Evolutionary conservation across 2,329 filamentous ascomycete genomes (phyloP), one percentile per base, ranked within the genome.

Genomic region (Aureobasidium namibiae): DNA sequence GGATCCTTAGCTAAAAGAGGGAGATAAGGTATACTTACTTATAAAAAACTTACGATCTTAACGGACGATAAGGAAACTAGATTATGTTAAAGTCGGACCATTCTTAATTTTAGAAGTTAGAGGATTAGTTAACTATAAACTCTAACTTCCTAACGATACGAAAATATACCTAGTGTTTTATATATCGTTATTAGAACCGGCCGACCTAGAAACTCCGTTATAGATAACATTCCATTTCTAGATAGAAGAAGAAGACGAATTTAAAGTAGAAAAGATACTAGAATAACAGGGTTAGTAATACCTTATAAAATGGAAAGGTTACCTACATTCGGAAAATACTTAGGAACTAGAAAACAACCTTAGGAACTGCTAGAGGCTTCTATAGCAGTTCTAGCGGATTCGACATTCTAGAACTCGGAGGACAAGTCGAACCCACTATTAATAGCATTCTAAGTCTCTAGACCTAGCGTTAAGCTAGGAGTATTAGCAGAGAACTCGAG

Each of bases 21-120:
- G 60, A 59, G 60, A 64, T 62, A 64, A 64, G 49, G 60, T 64
- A n/a, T 64, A 63, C 38, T 56, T 64, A 21, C 52, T 63, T 29
- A 60, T 6, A 10, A 59, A 60, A 38, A 64, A 61, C 24, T 46
- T 63, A 21, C 56, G 56, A 52, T 59, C 54, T 44, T 46, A 56
- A 49, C 46, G 52, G 56, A 45, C 21, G 13, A 64, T 18, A 26
- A 61, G 60, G 36, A 64, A 64, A 48, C 46, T 64, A 39, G 61
- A 64, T 24, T n/a, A 59, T 26, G 38, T 63, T 18, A 64, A 64
- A 36, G 46, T 64, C 16, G 29, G 61, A 61, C 61, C 38, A 34
- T 63, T 64, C 63, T 61, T 61, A 21, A 63, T 61, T 56, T 56
- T 33, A 56, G 38, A 56, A 56, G 38, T 56, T 33, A 56, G 52